Conservation (phyloP, 2,329 filamentous ascomycete species). For the Epichloe festucae region DNA sequence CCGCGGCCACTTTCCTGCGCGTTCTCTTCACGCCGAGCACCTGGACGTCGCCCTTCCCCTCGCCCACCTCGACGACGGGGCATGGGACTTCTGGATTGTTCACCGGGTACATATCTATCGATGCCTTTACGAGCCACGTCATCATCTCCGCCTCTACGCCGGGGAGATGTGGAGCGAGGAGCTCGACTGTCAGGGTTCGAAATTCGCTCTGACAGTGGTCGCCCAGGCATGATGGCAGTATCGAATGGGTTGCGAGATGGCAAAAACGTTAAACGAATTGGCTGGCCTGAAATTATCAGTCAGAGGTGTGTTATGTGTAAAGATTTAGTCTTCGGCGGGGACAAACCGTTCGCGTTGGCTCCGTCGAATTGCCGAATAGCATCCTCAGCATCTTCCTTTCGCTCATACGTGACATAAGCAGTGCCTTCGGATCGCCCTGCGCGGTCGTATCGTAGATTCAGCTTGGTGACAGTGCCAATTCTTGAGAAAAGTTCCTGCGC, state of each 20-base stretch:
- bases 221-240: constrained; percentile 39
- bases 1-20: constrained; percentile 24
- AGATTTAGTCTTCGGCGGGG: background rate
- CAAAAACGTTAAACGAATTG: constrained; percentile 61
- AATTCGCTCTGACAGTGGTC: constrained; percentile 48
- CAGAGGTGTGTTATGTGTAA: background rate
- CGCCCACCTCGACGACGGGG: constrained; percentile 38
- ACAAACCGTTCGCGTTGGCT: constrained; percentile 68
- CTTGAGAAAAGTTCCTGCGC: constrained; percentile 63
- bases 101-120: constrained; percentile 66
- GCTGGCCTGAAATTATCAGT: constrained; percentile 46
- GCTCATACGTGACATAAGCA: constrained; percentile 71
- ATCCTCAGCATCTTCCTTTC: constrained; percentile 53
- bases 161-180: constrained; percentile 48
- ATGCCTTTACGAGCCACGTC: constrained; percentile 54
- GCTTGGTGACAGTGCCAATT: constrained; percentile 58
- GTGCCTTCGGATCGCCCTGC: constrained; percentile 77
- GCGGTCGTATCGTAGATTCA: constrained; percentile 71
- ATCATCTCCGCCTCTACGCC: constrained; percentile 34
- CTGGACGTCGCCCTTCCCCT: constrained; percentile 39
- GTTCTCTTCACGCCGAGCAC: constrained; percentile 30
- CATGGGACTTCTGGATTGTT: constrained; percentile 45
- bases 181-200: constrained; percentile 43
- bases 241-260: constrained; percentile 46
- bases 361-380: constrained; percentile 76